Base-by-base conservation (phyloP, 2,329 filamentous ascomycete genomes). In the Parastagonospora avenae region DNA sequence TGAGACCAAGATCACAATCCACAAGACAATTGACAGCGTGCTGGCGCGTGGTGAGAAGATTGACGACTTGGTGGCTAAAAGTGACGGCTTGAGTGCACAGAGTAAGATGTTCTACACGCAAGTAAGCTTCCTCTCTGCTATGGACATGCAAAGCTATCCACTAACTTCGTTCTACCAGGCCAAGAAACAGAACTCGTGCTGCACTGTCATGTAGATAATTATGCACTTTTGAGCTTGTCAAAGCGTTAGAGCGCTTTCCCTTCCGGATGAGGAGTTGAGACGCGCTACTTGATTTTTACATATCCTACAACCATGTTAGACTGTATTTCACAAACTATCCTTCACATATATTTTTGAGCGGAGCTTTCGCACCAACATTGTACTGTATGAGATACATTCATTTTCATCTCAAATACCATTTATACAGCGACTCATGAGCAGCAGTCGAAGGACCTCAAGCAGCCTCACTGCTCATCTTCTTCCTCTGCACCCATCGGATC, bases 91-190 rank as follows among this genome's bases (percentile, higher is more conserved):
- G 68, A 96, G 91, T 76, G 85, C 86, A 42, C 90, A 94, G 81
- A 96, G 91, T 79, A 97, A 96, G 83, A 93, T 95, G 89, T 99
- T 99, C 75, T 97, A 97, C 76, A 91, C 82, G 36, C 82, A 84
- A 75, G 88, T 88, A 75, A 40, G 38, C 16, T 29, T 4, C 19
- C 2, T 24, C 24, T 40, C 4, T 32, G 2, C 27, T 4, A 12
- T 14, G 24, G 19, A 4, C 12, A 14, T 8, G 24, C 29, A 24
- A 24, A 24, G 24, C 24, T 24, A 8, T 4, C 14, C 27, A 31
- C 53, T 66, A 30, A 57, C 49, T 11, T 24, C 19, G 28, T 8
- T 24, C 29, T 30, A 31, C 50, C 48, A 79, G 74, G 82, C 82
- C 19, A 84, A 85, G 75, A 84, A 85, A 73, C 82, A 85, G 69